phyloP scores from a whole-genome alignment of 768 basidiomycete genomes.

The Guyanaporus albipodus region DNA sequence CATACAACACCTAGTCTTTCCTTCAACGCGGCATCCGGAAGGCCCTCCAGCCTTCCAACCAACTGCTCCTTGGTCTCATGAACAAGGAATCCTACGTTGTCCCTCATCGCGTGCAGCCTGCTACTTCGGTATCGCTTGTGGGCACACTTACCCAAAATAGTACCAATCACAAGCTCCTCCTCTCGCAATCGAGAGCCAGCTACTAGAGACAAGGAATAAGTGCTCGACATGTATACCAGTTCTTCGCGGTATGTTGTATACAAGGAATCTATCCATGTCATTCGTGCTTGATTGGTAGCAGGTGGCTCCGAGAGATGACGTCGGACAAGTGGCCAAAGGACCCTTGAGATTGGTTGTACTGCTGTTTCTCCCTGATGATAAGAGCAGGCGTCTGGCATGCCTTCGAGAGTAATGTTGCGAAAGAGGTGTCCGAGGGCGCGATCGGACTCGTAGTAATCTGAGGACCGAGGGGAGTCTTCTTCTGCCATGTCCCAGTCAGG shows the following conservation, averaged over 20 bases:
- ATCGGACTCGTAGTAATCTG: constrained; percentile 68
- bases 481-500: constrained; percentile 78
- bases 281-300: not conserved
- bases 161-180: constrained; percentile 71
- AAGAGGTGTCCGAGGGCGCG: constrained; percentile 71
- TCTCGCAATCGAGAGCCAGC: constrained; percentile 57
- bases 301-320: constrained; percentile 14
- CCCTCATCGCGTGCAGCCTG: constrained; percentile 58
- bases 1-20: constrained; percentile 51
- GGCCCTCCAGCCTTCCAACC: constrained; percentile 27
- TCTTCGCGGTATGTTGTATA: constrained; percentile 52
- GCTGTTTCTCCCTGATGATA: constrained; percentile 13
- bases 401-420: constrained; percentile 52
- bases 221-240: constrained; percentile 63
- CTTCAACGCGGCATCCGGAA: constrained; percentile 29
- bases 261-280: constrained; percentile 14
- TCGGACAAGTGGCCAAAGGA: constrained; percentile 20
- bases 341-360: constrained; percentile 31
- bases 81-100: constrained; percentile 52
- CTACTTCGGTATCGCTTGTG: constrained; percentile 58
- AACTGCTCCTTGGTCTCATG: constrained; percentile 42
- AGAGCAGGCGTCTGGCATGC: constrained; percentile 22
- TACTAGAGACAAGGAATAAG: constrained; percentile 59
- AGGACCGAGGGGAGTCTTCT: constrained; percentile 46
- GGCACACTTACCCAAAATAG: constrained; percentile 66